phyloP scores from a whole-genome alignment of 192 early-diverging fungal genomes.

The Entomortierella lignicola region DNA sequence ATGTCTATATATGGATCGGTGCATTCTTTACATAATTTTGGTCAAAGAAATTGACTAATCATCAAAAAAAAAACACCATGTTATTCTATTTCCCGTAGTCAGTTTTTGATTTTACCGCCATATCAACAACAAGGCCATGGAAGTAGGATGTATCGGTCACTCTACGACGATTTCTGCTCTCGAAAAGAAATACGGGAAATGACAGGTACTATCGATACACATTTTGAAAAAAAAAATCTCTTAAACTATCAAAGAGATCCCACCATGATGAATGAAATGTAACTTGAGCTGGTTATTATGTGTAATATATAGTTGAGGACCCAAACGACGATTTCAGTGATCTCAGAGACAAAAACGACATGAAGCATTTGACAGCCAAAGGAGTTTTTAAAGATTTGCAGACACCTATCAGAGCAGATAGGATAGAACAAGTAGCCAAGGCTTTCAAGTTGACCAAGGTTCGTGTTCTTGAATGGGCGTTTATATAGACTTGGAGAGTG shows the following conservation, averaged over 20 bases:
- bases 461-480: conserved; percentile 7
- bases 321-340: conserved; percentile 91
- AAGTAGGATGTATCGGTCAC: conserved; percentile 70
- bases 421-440: conserved; percentile 60
- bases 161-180: conserved; percentile 65
- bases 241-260: no score
- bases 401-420: conserved; percentile 67
- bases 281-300: background rate
- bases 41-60: no score
- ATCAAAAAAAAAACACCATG: background rate
- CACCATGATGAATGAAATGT: background rate
- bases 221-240: no score
- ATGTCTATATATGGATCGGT: background rate
- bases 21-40: background rate
- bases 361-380: conserved; percentile 68
- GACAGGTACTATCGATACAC: no score
- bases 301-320: conserved; percentile 80
- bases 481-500: background rate
- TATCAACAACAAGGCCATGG: conserved; percentile 89
- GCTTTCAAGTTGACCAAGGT: conserved; percentile 85
- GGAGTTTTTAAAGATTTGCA: conserved; percentile 69
- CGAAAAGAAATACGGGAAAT: conserved; percentile 66
- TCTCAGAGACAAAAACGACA: conserved; percentile 88
- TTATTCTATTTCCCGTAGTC: conserved; percentile 60
- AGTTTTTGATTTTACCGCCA: conserved; percentile 94